Conservation (phyloP, 768 basidiomycete genomes). For the Coprinopsis sp. region DNA sequence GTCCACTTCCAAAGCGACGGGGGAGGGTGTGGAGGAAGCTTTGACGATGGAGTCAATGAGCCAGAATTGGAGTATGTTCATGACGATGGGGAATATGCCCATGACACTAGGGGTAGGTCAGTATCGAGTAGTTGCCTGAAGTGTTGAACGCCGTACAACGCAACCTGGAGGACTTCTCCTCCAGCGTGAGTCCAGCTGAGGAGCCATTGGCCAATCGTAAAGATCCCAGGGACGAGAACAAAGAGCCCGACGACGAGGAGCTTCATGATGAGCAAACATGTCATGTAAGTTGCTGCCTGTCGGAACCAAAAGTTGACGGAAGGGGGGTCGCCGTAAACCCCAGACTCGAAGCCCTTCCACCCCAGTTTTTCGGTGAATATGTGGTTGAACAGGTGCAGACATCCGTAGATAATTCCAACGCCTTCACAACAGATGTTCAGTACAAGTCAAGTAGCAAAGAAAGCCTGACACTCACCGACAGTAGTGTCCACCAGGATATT, state of each 20-base stretch:
- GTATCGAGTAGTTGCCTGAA: neutral
- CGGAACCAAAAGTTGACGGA: constrained; percentile 65
- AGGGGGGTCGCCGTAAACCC: constrained; percentile 86
- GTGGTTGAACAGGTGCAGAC: constrained; percentile 60
- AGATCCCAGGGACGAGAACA: constrained; percentile 63
- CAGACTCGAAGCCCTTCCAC: constrained; percentile 77
- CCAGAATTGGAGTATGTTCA: constrained; percentile 93
- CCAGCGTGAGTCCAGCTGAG: constrained; percentile 72
- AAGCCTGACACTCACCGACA: constrained; percentile 51
- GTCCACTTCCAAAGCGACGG: constrained; percentile 36
- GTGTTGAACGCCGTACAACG: constrained; percentile 58
- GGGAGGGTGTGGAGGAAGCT: constrained; percentile 39
- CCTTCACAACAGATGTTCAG: constrained; percentile 41
- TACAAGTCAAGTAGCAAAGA: constrained; percentile 2
- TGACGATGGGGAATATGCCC: constrained; percentile 85
- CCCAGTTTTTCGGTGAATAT: constrained; percentile 59
- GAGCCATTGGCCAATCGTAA: constrained; percentile 79
- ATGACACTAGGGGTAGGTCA: constrained; percentile 53
- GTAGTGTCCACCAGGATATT: constrained; percentile 92
- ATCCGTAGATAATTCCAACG: constrained; percentile 75
- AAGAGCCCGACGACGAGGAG: constrained; percentile 79
- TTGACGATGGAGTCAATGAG: constrained; percentile 92
- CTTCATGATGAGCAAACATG: constrained; percentile 84
- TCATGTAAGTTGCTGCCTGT: constrained; percentile 78
- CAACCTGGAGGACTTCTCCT: constrained; percentile 65